Percentiles rank a stretch among this genome's conserved stretches.
Conservation (phyloP, 2,329 filamentous ascomycete genomes). For the Tolypocladium tundrense region DNA sequence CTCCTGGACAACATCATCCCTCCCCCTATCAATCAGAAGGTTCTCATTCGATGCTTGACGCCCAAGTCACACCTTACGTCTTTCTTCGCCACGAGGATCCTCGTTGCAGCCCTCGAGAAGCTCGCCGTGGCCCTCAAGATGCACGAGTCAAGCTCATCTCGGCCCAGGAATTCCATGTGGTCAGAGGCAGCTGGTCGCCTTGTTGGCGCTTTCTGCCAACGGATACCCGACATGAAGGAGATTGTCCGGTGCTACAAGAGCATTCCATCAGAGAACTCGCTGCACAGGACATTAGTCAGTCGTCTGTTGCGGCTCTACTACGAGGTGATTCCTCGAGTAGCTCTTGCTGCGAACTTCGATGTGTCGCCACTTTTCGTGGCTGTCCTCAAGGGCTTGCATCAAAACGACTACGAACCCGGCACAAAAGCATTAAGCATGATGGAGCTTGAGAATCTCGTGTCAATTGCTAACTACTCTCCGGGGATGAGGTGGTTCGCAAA, state of each 20-base stretch:
- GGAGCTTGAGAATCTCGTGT: conserved; percentile 72
- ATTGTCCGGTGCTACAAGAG: conserved; percentile 64
- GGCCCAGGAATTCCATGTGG: conserved; percentile 45
- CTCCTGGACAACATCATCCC: conserved; percentile 82
- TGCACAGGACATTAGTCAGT: conserved; percentile 71
- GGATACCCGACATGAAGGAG: conserved; percentile 74
- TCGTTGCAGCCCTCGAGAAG: conserved; percentile 73
- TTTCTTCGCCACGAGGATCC: conserved; percentile 72
- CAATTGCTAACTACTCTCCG: conserved; percentile 69
- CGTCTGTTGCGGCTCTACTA: conserved; percentile 79
- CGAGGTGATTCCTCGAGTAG: conserved; percentile 66
- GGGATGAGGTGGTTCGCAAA: conserved; percentile 89
- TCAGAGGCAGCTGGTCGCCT: conserved; percentile 57
- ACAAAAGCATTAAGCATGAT: conserved; percentile 50
- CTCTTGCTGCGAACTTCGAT: conserved; percentile 78
- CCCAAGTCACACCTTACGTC: conserved; percentile 69
- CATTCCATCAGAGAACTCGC: conserved; percentile 54
- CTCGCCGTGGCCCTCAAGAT: conserved; percentile 53
- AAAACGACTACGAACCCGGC: conserved; percentile 36
- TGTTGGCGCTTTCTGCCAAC: conserved; percentile 62
- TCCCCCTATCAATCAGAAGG: conserved; percentile 68
- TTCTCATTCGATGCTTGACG: conserved; percentile 67
- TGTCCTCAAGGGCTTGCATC: conserved; percentile 52
- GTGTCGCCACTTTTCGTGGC: conserved; percentile 67
- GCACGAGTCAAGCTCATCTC: conserved; percentile 36